Evolutionary conservation across 495 filamentous ascomycete species (phyloP).

Genomic region (Aspergillus ellipticus): DNA sequence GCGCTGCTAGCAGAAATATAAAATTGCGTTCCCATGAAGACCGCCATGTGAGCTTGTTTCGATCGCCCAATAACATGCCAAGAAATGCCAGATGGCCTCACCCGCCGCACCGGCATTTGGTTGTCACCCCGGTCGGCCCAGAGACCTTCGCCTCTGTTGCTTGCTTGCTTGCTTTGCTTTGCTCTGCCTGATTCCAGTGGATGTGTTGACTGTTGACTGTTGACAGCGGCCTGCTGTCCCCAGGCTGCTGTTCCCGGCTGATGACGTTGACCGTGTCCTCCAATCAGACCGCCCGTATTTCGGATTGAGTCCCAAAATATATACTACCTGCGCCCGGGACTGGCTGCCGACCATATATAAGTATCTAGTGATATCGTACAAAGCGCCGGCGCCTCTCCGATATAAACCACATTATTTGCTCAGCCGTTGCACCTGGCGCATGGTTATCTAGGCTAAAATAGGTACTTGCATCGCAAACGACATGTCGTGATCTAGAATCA

Average conservation of each 20-base stretch:
- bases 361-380: neutral
- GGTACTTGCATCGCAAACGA: neutral
- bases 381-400: neutral
- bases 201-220: neutral
- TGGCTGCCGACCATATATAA: too few relatives aligned
- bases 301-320: neutral
- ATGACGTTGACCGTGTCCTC: neutral
- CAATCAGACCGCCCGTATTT: conserved; percentile 12
- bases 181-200: too few relatives aligned
- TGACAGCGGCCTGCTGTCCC: neutral
- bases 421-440: neutral
- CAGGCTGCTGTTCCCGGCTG: neutral
- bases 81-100: conserved; percentile 45
- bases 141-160: neutral
- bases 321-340: too few relatives aligned
- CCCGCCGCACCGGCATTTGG: conserved; percentile 12
- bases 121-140: conserved; percentile 15
- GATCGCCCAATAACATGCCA: conserved; percentile 24
- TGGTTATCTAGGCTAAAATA: neutral
- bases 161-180: too few relatives aligned
- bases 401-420: neutral
- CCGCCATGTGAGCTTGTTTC: conserved; percentile 13
- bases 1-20: neutral
- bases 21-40: neutral
- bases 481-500: neutral